Base-by-base conservation (phyloP, 495 filamentous ascomycete genomes). In the Cryomyces minteri region DNA sequence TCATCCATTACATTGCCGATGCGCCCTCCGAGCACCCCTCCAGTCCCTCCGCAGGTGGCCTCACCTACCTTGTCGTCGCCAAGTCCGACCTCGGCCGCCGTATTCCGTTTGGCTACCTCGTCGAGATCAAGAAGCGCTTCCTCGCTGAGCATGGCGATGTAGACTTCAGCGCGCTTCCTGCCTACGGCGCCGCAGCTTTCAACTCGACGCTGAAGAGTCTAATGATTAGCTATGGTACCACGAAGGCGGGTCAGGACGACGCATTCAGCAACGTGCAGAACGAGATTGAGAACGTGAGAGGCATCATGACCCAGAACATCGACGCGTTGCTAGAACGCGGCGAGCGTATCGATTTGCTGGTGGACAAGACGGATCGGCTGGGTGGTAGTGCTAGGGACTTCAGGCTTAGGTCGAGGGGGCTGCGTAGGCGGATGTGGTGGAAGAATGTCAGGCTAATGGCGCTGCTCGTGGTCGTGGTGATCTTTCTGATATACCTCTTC, bases 221-320 rank as follows among this genome's bases (percentile, higher is more conserved):
- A 48, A 88, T 98, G 71, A 69, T 83, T 29, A 79, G 84, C 51
- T 92, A 80, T 62, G 88, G 87, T 47, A 85, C 78, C 14, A 82
- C 84, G 39, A 68, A 76, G 50, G 66, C 59, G 30, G 79, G 78
- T 30, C 73, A 81, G 52, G 69, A 86, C 38, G 92, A 96, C 65
- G 87, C 90, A 44, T 76, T 98, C 14, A 67, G 71, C 34, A 87
- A 81, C 44, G 88, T 79, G 31, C 79, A 82, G 58, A 67, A 71
- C 30, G 92, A 96, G 67, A 95, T 99, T 53, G 87, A 94, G 46
- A 84, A 82, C 50, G 90, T 94, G 38, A 68, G 81, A 40, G 86
- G 87, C 31, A 94, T 99, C 58, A 99, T 99, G 90, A 94, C 88
- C 44, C 77, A 92, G 67, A 99, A 96, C 63, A 99, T 99, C 53